Evolutionary conservation across 2,329 filamentous ascomycete genomes (phyloP), one percentile per base, ranked within the genome.

Genomic region (Hymenoscyphus scutula): DNA sequence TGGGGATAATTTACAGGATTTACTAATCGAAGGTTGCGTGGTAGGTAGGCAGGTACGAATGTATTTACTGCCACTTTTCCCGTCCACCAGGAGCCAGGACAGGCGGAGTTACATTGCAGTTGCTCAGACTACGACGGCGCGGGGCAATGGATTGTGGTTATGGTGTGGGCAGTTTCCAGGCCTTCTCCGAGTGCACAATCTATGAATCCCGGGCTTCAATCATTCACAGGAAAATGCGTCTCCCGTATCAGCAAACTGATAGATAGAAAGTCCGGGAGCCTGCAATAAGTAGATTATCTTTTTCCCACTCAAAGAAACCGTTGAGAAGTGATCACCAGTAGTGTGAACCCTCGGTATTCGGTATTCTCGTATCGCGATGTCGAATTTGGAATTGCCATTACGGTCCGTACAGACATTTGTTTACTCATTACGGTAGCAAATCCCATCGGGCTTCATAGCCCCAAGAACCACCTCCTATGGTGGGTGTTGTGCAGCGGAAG

Each of bases 351-450:
- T n/a, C n/a, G n/a, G n/a, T n/a, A n/a, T n/a, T 32, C 30, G 32
- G 32, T 34, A n/a, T 48, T 11, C 19, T 48, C n/a, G 41, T 48
- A 48, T 10, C 19, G 41, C 41, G 41, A 48, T 25, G 15, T 48
- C 41, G 41, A 7, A 48, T 23, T 19, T 23, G 15, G 19, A 48
- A 48, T 60, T 41, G 19, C 25, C 17, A 27, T n/a, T n/a, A 56
- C 15, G 32, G 32, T 34, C 11, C 32, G 8, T 34, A n/a, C 11
- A 2, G 32, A 34, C 32, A 10, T 34, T 5, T 34, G 32, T 7
- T 34, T 34, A 45, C 41, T 45, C n/a, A 45, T 45, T 45, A 45
- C 41, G 41, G 41, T 45, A 45, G 41, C 41, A 8, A 48, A 48
- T 48, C 41, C 19, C 41, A 48, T 25, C 41, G 41, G 41, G 41